Evolutionary conservation across 2,329 filamentous ascomycete species (phyloP).

Genomic region (Macrophomina tecta): DNA sequence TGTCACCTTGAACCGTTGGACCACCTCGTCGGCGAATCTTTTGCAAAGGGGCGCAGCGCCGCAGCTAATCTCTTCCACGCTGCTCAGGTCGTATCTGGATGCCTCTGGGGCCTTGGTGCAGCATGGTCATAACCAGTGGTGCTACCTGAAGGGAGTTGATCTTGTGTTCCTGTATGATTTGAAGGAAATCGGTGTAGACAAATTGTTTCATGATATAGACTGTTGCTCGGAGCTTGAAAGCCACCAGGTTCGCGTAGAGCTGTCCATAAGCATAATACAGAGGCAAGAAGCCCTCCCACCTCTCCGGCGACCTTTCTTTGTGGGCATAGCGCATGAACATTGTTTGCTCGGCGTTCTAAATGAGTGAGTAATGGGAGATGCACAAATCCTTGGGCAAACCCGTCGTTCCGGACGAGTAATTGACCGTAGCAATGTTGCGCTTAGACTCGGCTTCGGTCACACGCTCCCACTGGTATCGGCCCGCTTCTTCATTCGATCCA

Average conservation of each 20-base stretch:
- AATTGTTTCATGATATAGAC: conserved; percentile 82
- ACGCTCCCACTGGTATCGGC: conserved; percentile 68
- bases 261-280: conserved; percentile 64
- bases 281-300: conserved; percentile 71
- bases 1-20: conserved; percentile 62
- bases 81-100: conserved; percentile 71
- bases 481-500: conserved; percentile 56
- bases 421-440: conserved; percentile 69
- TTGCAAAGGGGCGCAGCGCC: conserved; percentile 70
- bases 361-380: conserved; percentile 77
- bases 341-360: conserved; percentile 72
- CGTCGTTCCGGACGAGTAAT: conserved; percentile 81
- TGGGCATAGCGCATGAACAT: conserved; percentile 54
- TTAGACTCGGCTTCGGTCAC: conserved; percentile 55
- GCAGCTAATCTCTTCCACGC: conserved; percentile 63
- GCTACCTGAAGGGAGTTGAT: conserved; percentile 73
- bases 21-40: conserved; percentile 57
- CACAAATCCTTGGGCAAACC: conserved; percentile 84
- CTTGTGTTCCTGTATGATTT: conserved; percentile 68
- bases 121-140: conserved; percentile 74
- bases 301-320: conserved; percentile 50
- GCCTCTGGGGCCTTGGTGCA: conserved; percentile 73
- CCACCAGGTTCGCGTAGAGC: conserved; percentile 69
- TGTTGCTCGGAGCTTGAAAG: conserved; percentile 62
- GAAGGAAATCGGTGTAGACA: conserved; percentile 74